phyloP scores from a whole-genome alignment of 2,329 filamentous ascomycete genomes.

The Lachnellula arida region DNA sequence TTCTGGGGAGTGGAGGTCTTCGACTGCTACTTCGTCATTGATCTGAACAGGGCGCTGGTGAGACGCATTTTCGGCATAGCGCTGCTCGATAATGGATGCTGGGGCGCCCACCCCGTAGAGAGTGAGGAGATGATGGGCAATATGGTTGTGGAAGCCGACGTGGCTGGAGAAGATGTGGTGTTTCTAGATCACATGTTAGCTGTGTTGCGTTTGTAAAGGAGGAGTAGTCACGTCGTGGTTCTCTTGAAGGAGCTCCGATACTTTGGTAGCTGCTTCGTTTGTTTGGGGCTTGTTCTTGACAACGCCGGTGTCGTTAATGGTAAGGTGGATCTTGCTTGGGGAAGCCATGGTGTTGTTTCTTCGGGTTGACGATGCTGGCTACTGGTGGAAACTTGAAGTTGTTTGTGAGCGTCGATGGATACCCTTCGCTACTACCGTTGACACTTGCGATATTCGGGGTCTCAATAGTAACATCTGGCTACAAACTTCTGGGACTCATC shows the following conservation, averaged over 20 bases:
- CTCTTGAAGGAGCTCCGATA: slow-evolving; percentile 66
- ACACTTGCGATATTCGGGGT: not conserved
- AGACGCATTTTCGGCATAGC: slow-evolving; percentile 57
- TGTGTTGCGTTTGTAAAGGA: not conserved
- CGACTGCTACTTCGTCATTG: slow-evolving; percentile 31
- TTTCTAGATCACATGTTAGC: slow-evolving; percentile 38
- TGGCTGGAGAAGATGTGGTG: slow-evolving; percentile 81
- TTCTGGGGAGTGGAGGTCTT: slow-evolving; percentile 44
- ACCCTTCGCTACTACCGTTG: not conserved
- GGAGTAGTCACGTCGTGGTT: slow-evolving; percentile 55
- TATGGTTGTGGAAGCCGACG: slow-evolving; percentile 76
- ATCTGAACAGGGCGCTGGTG: slow-evolving; percentile 58
- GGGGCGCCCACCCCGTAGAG: slow-evolving; percentile 71
- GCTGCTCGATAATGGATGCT: slow-evolving; percentile 52
- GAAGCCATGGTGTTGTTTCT: slow-evolving; percentile 24
- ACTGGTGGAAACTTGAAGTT: slow-evolving; percentile 13
- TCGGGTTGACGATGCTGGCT: slow-evolving; percentile 7
- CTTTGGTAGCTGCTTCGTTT: slow-evolving; percentile 55
- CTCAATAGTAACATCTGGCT: not conserved
- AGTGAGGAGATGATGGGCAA: slow-evolving; percentile 70
- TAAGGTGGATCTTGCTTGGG: slow-evolving; percentile 42
- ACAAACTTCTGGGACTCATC: not conserved
- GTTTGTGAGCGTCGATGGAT: slow-evolving; percentile 3
- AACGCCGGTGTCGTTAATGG: slow-evolving; percentile 46
- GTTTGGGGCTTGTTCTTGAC: slow-evolving; percentile 44